Percentiles rank a stretch among this genome's conserved stretches.
Conservation (phyloP, 2,329 filamentous ascomycete species). For the Diaporthe aspalathi region DNA sequence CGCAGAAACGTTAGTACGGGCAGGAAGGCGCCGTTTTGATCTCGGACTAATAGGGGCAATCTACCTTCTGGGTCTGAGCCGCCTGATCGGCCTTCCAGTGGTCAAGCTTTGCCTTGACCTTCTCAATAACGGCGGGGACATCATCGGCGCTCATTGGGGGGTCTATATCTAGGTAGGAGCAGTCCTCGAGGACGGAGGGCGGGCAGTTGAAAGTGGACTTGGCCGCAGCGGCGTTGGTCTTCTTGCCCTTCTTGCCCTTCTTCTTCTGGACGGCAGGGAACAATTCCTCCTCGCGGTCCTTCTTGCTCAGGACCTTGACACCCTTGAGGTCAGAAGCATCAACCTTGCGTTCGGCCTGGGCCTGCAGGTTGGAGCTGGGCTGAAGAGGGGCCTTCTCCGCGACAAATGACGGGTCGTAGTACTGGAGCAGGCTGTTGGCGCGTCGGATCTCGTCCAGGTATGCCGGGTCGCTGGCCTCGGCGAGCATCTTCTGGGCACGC, state of each 20-base stretch:
- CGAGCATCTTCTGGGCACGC: constrained; percentile 79
- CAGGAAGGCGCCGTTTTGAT: background rate
- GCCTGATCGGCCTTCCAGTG: constrained; percentile 94
- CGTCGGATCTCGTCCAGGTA: constrained; percentile 94
- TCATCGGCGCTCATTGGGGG: constrained; percentile 89
- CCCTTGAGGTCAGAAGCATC: constrained; percentile 89
- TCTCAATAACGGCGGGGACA: constrained; percentile 82
- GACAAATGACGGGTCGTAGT: constrained; percentile 83
- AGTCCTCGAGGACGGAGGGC: constrained; percentile 91
- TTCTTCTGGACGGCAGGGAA: constrained; percentile 73
- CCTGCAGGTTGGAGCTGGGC: constrained; percentile 79
- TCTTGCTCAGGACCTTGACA: constrained; percentile 84
- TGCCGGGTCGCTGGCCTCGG: constrained; percentile 85
- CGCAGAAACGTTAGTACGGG: constrained; percentile 15
- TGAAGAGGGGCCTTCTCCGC: constrained; percentile 71
- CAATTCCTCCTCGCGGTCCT: constrained; percentile 89
- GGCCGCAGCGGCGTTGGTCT: constrained; percentile 66
- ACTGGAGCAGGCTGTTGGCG: constrained; percentile 86
- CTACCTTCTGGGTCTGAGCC: constrained; percentile 88
- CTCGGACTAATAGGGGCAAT: constrained; percentile 47
- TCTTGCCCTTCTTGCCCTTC: constrained; percentile 91
- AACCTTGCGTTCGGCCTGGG: constrained; percentile 83
- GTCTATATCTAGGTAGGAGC: constrained; percentile 84
- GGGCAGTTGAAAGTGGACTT: constrained; percentile 79
- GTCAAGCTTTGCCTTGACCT: constrained; percentile 90